Evolutionary conservation across 768 basidiomycete genomes (phyloP).

Genomic region (Vararia minispora): DNA sequence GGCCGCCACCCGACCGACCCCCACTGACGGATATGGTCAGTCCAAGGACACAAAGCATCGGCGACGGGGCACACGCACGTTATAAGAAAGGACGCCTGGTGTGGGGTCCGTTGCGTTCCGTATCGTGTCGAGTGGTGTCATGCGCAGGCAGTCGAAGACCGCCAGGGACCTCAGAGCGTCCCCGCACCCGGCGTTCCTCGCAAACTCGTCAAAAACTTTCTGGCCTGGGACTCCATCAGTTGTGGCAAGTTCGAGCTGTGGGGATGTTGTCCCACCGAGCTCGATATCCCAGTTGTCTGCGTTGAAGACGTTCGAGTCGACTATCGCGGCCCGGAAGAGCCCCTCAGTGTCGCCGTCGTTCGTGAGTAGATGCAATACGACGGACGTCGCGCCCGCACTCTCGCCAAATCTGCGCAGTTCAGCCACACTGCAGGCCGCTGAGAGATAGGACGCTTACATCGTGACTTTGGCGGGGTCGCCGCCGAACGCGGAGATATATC

Average conservation of each 20-base stretch:
- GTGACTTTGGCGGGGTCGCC: constrained; percentile 23
- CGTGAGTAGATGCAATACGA: constrained; percentile 15
- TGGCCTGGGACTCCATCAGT: too few relatives aligned
- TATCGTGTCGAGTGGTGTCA: not conserved
- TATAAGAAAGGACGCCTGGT: not conserved
- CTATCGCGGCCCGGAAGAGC: constrained; percentile 10
- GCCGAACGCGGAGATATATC: constrained; percentile 27
- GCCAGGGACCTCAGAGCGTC: constrained; percentile 24
- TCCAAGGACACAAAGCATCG: too few relatives aligned
- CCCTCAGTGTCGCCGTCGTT: constrained; percentile 9
- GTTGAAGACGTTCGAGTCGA: too few relatives aligned
- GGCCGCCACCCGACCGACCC: constrained; percentile 8
- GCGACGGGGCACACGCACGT: too few relatives aligned
- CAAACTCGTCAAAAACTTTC: constrained; percentile 9
- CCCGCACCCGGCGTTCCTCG: not conserved
- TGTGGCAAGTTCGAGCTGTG: too few relatives aligned
- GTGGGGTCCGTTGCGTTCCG: not conserved
- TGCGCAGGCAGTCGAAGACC: constrained; percentile 9
- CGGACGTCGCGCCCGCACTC: constrained; percentile 24
- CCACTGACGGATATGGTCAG: not conserved
- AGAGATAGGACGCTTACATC: constrained; percentile 2
- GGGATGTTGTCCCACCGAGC: constrained; percentile 4
- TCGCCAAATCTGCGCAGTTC: constrained; percentile 20
- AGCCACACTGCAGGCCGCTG: too few relatives aligned
- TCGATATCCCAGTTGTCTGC: constrained; percentile 11